Conservation (phyloP, 2,329 filamentous ascomycete genomes). For the Pseudogymnoascus sp. region DNA sequence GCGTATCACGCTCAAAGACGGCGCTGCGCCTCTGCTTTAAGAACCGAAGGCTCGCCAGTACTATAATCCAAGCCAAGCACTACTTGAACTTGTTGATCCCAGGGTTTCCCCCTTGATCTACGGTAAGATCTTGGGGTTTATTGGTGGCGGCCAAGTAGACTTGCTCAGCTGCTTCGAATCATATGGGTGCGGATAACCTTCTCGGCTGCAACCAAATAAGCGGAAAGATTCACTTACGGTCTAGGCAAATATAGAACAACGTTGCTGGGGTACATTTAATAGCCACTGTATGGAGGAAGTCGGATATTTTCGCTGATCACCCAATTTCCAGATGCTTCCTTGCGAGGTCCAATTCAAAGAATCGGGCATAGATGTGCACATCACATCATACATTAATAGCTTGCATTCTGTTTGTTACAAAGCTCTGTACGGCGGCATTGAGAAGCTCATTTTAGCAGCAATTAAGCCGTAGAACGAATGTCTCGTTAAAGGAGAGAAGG, state of each 20-base stretch:
- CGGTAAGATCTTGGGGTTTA: no score
- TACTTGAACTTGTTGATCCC: no score
- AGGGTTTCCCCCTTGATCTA: no score
- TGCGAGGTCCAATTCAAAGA: conserved; percentile 29
- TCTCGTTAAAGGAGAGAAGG: conserved; percentile 15
- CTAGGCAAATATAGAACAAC: conserved; percentile 22
- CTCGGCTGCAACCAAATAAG: no score
- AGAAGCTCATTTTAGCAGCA: conserved; percentile 29
- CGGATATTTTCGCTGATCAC: conserved; percentile 26
- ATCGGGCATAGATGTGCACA: conserved; percentile 21
- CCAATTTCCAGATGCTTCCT: conserved; percentile 39
- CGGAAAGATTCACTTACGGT: neutral
- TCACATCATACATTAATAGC: conserved; percentile 37
- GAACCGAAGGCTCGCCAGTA: conserved; percentile 45
- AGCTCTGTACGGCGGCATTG: conserved; percentile 33
- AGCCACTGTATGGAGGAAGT: neutral
- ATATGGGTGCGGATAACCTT: no score
- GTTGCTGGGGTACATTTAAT: no score
- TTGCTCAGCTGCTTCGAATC: no score
- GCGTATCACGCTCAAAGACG: conserved; percentile 35
- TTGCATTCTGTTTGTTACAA: conserved; percentile 33
- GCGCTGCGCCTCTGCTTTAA: conserved; percentile 43
- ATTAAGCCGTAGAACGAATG: conserved; percentile 31
- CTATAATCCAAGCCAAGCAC: conserved; percentile 52
- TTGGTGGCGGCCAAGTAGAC: no score